Evolutionary conservation across 2,329 filamentous ascomycete genomes (phyloP), one percentile per base, ranked within the genome.

Genomic region (Fusarium subtropicale): DNA sequence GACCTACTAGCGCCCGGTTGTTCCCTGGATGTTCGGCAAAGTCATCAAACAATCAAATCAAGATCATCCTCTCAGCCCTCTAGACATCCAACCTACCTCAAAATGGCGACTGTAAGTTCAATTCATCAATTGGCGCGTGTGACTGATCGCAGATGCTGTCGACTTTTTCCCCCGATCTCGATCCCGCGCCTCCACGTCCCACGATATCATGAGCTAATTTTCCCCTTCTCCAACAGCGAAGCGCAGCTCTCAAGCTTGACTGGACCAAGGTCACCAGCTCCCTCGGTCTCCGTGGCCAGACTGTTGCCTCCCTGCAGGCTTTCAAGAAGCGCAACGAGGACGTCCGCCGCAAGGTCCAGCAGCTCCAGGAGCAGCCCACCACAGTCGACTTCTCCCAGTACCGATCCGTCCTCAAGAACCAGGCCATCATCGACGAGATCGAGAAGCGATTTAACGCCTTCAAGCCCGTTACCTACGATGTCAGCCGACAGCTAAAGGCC

Each of bases 271-370:
- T 99, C 79, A 91, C 91, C 84, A 90, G 88, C 84, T 97, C 95
- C 80, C 94, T 99, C 78, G 95, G 95, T 82, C 93, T 99, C 82
- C 93, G 93, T 83, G 96, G 96, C 82, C 92, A 94, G 86, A 99
- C 96, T 75, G 94, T 93, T 75, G 85, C 91, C 77, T 92, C 95
- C 68, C 93, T 99, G 68, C 91, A 95, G 82, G 89, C 93, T 74
- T 99, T 99, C 91, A 99, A 99, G 90, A 96, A 97, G 90, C 94
- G 96, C 86, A 97, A 98, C 88, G 96, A 99, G 81, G 94, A 97
- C 81, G 95, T 93, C 80, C 94, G 95, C 84, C 95, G 96, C 86
- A 95, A 95, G 85, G 88, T 99, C 68, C 90, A 92, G 82, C 77
- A 89, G 69, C 93, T 99, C 63, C 90, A 89, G 71, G 93, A 97